Evolutionary conservation across 768 basidiomycete species (phyloP).

Genomic region (Boletus edulis): DNA sequence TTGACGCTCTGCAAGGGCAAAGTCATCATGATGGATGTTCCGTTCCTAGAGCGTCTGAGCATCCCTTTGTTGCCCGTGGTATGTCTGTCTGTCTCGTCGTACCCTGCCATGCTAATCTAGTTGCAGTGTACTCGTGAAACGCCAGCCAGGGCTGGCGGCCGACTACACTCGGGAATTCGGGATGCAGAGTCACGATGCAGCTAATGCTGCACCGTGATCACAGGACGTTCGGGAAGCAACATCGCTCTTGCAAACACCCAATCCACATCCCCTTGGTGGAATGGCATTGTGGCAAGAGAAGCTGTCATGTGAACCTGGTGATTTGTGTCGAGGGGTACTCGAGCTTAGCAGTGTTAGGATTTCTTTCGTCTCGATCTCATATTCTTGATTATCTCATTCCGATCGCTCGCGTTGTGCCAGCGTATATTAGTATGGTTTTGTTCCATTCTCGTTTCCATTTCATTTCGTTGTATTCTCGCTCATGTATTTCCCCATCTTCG

Average conservation of each 20-base stretch:
- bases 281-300: no score
- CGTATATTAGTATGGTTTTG: no score
- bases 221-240: not conserved
- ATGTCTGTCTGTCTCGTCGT: not conserved
- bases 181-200: not conserved
- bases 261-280: no score
- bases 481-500: no score
- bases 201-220: not conserved
- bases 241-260: not conserved
- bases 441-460: no score
- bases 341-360: no score
- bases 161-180: not conserved
- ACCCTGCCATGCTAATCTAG: not conserved
- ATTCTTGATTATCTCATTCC: no score
- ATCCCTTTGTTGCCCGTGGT: slow-evolving; percentile 1
- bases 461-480: no score
- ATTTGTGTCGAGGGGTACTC: no score
- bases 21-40: not conserved
- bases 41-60: not conserved
- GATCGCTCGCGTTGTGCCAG: no score
- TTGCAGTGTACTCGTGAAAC: slow-evolving; percentile 3
- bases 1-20: not conserved
- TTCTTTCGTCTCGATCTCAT: no score
- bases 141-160: slow-evolving; percentile 15
- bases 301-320: no score